Evolutionary conservation across 148 eudicot species (phyloP), one percentile per base, ranked within the genome.

Genomic region (Silene latifolia): DNA sequence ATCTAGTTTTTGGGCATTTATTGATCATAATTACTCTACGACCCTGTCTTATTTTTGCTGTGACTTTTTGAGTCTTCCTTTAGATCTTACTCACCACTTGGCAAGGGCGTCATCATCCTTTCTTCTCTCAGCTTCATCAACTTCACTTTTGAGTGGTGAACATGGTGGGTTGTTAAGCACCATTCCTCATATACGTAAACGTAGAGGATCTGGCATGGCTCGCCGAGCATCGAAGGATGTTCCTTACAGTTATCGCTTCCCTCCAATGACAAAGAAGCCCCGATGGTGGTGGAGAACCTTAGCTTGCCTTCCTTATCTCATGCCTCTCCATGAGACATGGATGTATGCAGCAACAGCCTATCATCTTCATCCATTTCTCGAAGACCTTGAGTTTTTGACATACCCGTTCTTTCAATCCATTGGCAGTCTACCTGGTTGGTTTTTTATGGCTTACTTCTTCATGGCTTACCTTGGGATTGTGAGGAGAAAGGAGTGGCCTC

Each of bases 401-500:
- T 89, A 86, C 67, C 96, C 97, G 4, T 94, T 94, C 24, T 71
- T 87, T 9, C 69, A 79, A 53, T 78, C 89, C 20, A 72, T 94
- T 42, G 90, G 89, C 25, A 1, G 79, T 62, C 78, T 91, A 18
- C 98, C 97, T 8, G 71, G 82, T 39, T 94, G 97, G 97, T 88
- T 83, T 67, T 74, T 88, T 46, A 85, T 89, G 86, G 95, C 89
- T 0, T 90, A 90, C 78, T 88, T 91, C 80, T 81, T 90, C 6
- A 75, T 83, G 27, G 95, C 93, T 10, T 94, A 94, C 78, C 87
- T 91, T 8, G 89, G 85, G 53, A 69, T 94, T 0, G 97, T 94
- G 69, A 88, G 97, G 86, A 80, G 86, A 78, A 94, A 88, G 80
- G 95, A 89, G 75, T 87, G 93, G 91, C 98, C 98, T 10, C 98